Base-by-base conservation (phyloP, 495 filamentous ascomycete genomes). In the Tuber umbilicatum region DNA sequence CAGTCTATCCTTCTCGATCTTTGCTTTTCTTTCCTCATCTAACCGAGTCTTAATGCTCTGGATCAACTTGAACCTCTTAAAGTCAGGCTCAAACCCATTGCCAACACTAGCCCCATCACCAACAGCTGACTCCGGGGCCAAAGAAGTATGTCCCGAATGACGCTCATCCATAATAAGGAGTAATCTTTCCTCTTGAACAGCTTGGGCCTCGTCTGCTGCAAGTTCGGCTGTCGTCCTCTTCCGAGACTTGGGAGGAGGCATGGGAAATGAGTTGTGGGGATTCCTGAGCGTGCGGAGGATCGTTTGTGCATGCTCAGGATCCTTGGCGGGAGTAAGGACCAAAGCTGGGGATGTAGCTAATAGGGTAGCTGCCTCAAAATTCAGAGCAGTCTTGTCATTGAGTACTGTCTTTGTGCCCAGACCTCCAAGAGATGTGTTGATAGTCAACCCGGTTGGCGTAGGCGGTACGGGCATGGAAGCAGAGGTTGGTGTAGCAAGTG, bases 171-270 rank as follows among this genome's bases (percentile, higher is more conserved):
- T 90, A 69, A 92, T 91, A 47, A 98, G 92, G 91, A 98, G 94
- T 78, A 93, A 94, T 40, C 92, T 86, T 82, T 97, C 93, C 81
- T 93, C 90, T 68, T 95, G 91, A 17, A 93, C 94, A 9, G 93
- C 93, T 74, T 92, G 85, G 0, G 95, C 94, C 82, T 98, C 94
- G 81, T 98, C 95, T 3, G 94, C 94, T 42, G 92, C 94, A 83
- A 97, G 87, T 80, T 99, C 94, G 9, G 96, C 95, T 17, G 94
- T 90, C 0, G 95, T 99, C 74, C 94, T 88, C 86, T 99, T 98
- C 74, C 96, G 88, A 38, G 89, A 89, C 86, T 97, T 97, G 23
- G 93, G 94, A 71, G 91, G 86, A 1, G 96, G 94, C 42, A 92
- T 90, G 42, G 89, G 86, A 72, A 90, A 87, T 21, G 86, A 87